phyloP scores from a whole-genome alignment of 1,284 basidiomycete genomes.

The Inonotus obliquus region DNA sequence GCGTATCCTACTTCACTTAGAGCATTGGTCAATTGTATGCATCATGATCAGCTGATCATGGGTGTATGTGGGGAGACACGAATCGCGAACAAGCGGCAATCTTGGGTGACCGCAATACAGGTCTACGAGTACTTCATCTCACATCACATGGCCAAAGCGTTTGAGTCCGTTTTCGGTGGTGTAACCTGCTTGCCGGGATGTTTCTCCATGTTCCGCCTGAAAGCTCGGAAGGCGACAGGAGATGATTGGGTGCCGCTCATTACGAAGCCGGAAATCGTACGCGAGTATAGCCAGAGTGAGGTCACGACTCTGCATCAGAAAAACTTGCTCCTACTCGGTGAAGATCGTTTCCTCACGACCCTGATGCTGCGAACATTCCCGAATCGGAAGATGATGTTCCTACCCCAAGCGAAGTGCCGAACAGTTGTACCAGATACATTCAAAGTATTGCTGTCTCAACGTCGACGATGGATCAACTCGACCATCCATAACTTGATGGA shows the following conservation, averaged over 20 bases:
- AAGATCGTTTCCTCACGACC: slow-evolving; percentile 98
- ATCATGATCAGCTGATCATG: slow-evolving; percentile 98
- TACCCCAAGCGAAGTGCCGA: slow-evolving; percentile 92
- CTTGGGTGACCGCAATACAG: slow-evolving; percentile 98
- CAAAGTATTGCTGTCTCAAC: slow-evolving; percentile 88
- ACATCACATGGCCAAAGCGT: slow-evolving; percentile 96
- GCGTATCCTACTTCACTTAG: slow-evolving; percentile 84
- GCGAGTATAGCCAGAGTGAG: slow-evolving; percentile 93
- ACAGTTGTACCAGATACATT: slow-evolving; percentile 98
- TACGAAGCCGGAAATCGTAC: slow-evolving; percentile 95
- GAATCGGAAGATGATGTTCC: slow-evolving; percentile 98
- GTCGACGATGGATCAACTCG: slow-evolving; percentile 99
- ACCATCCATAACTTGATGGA: slow-evolving; percentile 99
- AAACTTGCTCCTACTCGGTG: slow-evolving; percentile 93
- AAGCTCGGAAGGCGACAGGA: slow-evolving; percentile 81
- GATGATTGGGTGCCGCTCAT: slow-evolving; percentile 98
- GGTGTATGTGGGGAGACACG: slow-evolving; percentile 98
- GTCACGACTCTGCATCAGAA: slow-evolving; percentile 97
- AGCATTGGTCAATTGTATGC: slow-evolving; percentile 94
- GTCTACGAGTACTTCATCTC: slow-evolving; percentile 99
- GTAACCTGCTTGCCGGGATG: slow-evolving; percentile 98
- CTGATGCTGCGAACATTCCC: slow-evolving; percentile 95
- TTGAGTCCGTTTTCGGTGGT: slow-evolving; percentile 99
- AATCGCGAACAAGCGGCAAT: slow-evolving; percentile 96
- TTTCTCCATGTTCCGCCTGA: slow-evolving; percentile 99